Base-by-base conservation (phyloP, 106 monocot genomes). In the Dioscorea dumetorum region DNA sequence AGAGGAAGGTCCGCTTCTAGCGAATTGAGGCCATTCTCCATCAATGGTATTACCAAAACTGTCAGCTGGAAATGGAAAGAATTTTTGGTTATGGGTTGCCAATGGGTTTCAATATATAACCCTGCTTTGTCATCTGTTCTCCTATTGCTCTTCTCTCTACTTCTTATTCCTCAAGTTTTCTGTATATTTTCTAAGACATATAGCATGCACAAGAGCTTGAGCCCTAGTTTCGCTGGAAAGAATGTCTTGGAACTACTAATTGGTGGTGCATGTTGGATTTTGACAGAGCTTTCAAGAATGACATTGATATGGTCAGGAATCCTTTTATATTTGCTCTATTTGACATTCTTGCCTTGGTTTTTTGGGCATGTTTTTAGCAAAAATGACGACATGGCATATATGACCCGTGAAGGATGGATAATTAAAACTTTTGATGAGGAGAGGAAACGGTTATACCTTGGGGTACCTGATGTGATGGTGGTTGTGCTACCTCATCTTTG, bases 401-500 rank as follows among this genome's bases (percentile, higher is more conserved):
- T 99, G 90, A 87, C 82, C 60, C 78, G 81, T 51, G 80, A 35
- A 76, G 99, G 99, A 33, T 99, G 99, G 99, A 49, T 18, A 20
- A 59, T 83, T 50, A 52, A 24, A 62, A 32, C 24, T 51, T 63
- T 58, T 20, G 57, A 59, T 28, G 50, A 34, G 15, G 50, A 34
- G 15, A 74, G 48, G 48, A n/a, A 75, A 68, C 49, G 71, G 11
- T 8, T 32, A 22, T 78, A 82, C 33, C 33, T 73, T 48, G 99
- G 85, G 12, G 73, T 79, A 63, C 99, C 99, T 63, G 92, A 99
- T 80, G 72, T 99, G 33, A 93, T 99, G 84, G 99, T 99, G 12
- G 69, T 99, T 63, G 87, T 90, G 72, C 58, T 99, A 24, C 89
- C 92, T 66, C 99, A 99, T 67, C 80, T 99, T 22, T 82, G 68